phyloP scores from a whole-genome alignment of 1,284 basidiomycete species.

The Fereydounia khargensis region DNA sequence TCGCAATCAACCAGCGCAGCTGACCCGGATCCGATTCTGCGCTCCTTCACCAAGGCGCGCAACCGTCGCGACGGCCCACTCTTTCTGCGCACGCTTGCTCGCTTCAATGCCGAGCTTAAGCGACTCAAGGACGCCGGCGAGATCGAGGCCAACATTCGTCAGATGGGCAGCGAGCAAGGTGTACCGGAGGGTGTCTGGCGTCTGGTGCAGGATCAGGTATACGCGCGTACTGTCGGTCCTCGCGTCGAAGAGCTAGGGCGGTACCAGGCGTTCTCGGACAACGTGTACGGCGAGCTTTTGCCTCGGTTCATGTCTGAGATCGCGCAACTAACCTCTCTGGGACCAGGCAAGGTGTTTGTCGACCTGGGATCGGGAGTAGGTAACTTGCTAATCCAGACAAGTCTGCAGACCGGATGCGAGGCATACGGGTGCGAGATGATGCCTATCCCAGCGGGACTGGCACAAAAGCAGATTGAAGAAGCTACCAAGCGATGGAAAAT shows the following conservation, averaged over 20 bases:
- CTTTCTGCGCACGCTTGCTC: slow-evolving; percentile 60
- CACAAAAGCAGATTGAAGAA: slow-evolving; percentile 61
- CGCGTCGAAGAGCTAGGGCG: slow-evolving; percentile 60
- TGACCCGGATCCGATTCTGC: slow-evolving; percentile 59
- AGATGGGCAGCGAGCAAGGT: slow-evolving; percentile 39
- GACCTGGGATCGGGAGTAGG: slow-evolving; percentile 65
- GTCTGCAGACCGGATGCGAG: slow-evolving; percentile 61
- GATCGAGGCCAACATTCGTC: slow-evolving; percentile 50
- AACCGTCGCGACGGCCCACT: slow-evolving; percentile 61
- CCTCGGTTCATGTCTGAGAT: slow-evolving; percentile 59
- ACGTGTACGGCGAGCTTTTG: slow-evolving; percentile 59
- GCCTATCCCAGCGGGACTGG: slow-evolving; percentile 60
- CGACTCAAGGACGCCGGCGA: slow-evolving; percentile 56
- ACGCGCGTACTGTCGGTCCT: slow-evolving; percentile 63
- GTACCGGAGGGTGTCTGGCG: slow-evolving; percentile 60
- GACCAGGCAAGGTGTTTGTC: slow-evolving; percentile 58
- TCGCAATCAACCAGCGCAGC: slow-evolving; percentile 10
- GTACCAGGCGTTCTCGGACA: slow-evolving; percentile 58
- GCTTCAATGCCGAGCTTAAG: slow-evolving; percentile 61
- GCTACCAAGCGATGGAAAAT: slow-evolving; percentile 60
- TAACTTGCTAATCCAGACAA: slow-evolving; percentile 63
- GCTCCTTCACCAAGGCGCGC: slow-evolving; percentile 61
- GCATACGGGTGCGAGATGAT: slow-evolving; percentile 63
- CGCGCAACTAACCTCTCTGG: slow-evolving; percentile 53
- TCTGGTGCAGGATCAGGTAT: slow-evolving; percentile 62